A percentile compares a stretch with the other conserved stretches of the same genome.
phyloP scores from a whole-genome alignment of 495 filamentous ascomycete species.

The Hypoxylon lienhwacheense region DNA sequence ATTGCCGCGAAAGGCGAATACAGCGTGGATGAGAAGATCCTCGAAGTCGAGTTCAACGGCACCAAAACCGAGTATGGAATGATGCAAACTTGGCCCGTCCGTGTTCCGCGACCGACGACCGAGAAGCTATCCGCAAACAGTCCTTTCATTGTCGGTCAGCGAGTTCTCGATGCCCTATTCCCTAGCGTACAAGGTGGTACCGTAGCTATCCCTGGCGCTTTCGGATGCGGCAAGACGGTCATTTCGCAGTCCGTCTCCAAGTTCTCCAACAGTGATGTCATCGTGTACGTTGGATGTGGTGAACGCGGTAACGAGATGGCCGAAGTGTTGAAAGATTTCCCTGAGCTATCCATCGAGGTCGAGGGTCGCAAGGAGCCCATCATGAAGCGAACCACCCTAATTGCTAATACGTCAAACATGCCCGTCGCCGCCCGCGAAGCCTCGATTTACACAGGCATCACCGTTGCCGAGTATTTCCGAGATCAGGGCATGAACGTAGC shows the following conservation, averaged over 20 bases:
- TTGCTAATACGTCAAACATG: constrained; percentile 99
- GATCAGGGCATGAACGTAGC: constrained; percentile 97
- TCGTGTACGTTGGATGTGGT: constrained; percentile 97
- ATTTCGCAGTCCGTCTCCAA: constrained; percentile 98
- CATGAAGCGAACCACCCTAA: constrained; percentile 99
- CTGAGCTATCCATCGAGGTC: constrained; percentile 88
- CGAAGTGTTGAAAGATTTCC: constrained; percentile 99
- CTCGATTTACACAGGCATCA: constrained; percentile 99
- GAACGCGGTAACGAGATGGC: constrained; percentile 99
- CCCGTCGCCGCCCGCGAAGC: constrained; percentile 97
- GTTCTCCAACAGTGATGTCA: constrained; percentile 99
- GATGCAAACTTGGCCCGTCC: constrained; percentile 99
- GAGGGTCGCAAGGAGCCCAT: constrained; percentile 94
- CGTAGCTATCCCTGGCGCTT: constrained; percentile 96
- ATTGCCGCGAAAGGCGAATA: constrained; percentile 89
- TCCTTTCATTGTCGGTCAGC: constrained; percentile 94
- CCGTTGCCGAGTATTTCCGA: constrained; percentile 96
- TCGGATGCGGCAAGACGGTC: constrained; percentile 99
- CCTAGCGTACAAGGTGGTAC: constrained; percentile 96
- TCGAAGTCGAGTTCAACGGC: constrained; percentile 96
- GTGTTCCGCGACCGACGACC: constrained; percentile 84
- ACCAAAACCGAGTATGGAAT: constrained; percentile 89
- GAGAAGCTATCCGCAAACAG: constrained; percentile 86
- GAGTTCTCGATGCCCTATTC: constrained; percentile 96
- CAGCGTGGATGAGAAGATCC: constrained; percentile 89